Conservation (phyloP, 208 protist genomes). For the Zelonia costaricensis region DNA sequence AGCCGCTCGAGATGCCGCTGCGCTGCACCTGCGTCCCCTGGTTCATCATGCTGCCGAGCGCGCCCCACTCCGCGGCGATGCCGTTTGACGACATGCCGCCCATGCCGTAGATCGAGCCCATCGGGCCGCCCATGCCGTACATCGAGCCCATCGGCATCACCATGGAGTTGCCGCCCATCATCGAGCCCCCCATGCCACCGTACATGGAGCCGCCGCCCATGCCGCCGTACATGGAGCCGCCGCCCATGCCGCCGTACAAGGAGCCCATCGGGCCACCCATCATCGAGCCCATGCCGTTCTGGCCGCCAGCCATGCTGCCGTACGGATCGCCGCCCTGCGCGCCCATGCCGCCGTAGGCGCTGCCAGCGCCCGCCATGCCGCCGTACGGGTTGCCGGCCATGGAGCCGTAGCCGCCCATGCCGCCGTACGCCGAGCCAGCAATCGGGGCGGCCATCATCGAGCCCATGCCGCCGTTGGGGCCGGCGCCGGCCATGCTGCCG, state of each 20-base stretch:
- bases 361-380: neutral
- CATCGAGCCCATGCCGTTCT: constrained; percentile 14
- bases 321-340: constrained; percentile 1
- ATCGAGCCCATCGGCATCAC: constrained; percentile 19
- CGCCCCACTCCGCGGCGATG: constrained; percentile 65
- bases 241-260: constrained; percentile 31
- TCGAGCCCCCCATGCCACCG: constrained; percentile 14
- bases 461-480: constrained; percentile 4
- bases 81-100: constrained; percentile 44
- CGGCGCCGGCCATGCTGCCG: constrained; percentile 4
- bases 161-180: constrained; percentile 22
- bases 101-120: constrained; percentile 41
- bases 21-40: constrained; percentile 17
- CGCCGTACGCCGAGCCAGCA: too few relatives aligned
- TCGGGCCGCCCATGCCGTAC: constrained; percentile 22
- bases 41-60: constrained; percentile 48
- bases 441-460: too few relatives aligned
- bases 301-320: too few relatives aligned
- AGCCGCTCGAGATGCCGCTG: constrained; percentile 37
- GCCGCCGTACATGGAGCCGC: constrained; percentile 21
- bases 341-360: constrained; percentile 20
- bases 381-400: neutral
- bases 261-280: constrained; percentile 9
- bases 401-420: constrained; percentile 10
- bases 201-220: constrained; percentile 35